A percentile compares a stretch with the other conserved stretches of the same genome.
These are phyloP conservation scores for Coemansia nantahalensis DNA, from an alignment of 192 early-diverging fungal genomes.

Conservation along the genomic window DNA sequence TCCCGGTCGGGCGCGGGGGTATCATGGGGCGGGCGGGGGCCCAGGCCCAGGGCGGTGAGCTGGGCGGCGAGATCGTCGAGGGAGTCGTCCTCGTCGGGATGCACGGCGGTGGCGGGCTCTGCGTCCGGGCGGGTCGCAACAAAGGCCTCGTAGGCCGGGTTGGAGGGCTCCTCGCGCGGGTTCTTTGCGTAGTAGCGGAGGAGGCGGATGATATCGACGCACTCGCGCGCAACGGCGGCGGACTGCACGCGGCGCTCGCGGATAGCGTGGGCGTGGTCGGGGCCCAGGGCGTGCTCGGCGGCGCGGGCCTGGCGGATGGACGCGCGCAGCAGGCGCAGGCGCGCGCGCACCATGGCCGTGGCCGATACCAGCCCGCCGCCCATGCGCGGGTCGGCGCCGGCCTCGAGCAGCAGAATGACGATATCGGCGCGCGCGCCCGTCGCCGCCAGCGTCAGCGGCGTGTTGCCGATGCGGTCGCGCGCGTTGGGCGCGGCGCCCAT, in stretches of 20 bases:
- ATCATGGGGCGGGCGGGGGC: neutral
- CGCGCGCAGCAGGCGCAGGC: constrained; percentile 29
- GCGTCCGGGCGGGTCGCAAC: neutral
- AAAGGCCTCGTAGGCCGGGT: constrained; percentile 4
- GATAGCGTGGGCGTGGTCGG: too few relatives aligned
- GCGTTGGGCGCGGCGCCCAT: constrained; percentile 42
- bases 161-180: neutral
- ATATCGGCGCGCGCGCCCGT: constrained; percentile 26
- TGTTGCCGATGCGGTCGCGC: constrained; percentile 38
- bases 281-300: constrained; percentile 1
- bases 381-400: constrained; percentile 39
- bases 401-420: constrained; percentile 31
- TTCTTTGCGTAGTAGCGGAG: constrained; percentile 5
- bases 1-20: neutral
- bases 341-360: constrained; percentile 41
- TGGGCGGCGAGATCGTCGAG: constrained; percentile 34
- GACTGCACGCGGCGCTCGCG: too few relatives aligned
- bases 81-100: too few relatives aligned
- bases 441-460: constrained; percentile 43
- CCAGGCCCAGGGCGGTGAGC: constrained; percentile 24
- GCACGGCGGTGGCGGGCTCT: constrained; percentile 1
- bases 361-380: constrained; percentile 30
- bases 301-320: constrained; percentile 22
- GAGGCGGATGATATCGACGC: constrained; percentile 33
- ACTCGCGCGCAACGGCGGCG: constrained; percentile 23